These are phyloP conservation scores for Xylaria sp. DNA, from an alignment of 2,329 filamentous ascomycete genomes.

Conservation along the genomic window DNA sequence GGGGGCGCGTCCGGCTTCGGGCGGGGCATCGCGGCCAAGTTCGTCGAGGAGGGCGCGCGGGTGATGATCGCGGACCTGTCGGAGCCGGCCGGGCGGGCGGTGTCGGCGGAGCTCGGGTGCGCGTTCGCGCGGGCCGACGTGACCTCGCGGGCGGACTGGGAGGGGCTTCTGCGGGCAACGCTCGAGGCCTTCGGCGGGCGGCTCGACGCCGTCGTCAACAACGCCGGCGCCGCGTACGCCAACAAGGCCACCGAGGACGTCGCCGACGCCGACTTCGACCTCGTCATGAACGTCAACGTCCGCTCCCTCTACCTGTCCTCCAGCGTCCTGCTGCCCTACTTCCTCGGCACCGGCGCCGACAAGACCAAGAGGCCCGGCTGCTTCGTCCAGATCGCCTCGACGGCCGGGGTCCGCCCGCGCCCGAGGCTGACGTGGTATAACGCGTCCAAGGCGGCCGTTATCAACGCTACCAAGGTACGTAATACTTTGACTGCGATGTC, in stretches of 20 bases:
- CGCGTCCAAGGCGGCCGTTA: slow-evolving; percentile 67
- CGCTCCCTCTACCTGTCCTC: slow-evolving; percentile 66
- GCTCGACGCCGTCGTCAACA: slow-evolving; percentile 64
- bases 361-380: slow-evolving; percentile 59
- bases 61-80: slow-evolving; percentile 67
- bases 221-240: slow-evolving; percentile 60
- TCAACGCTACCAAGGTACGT: slow-evolving; percentile 54
- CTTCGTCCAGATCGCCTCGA: slow-evolving; percentile 69
- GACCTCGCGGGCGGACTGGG: slow-evolving; percentile 56
- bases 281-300: slow-evolving; percentile 69
- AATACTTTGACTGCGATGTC: not conserved
- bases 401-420: slow-evolving; percentile 62
- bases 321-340: slow-evolving; percentile 61
- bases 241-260: slow-evolving; percentile 68
- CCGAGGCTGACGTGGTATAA: slow-evolving; percentile 72
- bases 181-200: slow-evolving; percentile 51
- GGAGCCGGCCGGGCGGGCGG: slow-evolving; percentile 50
- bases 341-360: too few species aligned
- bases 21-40: slow-evolving; percentile 61
- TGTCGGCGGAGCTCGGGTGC: slow-evolving; percentile 49
- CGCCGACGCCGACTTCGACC: slow-evolving; percentile 67
- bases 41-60: slow-evolving; percentile 60
- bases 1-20: slow-evolving; percentile 67
- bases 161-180: slow-evolving; percentile 48
- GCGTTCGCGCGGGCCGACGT: slow-evolving; percentile 52